These are phyloP conservation scores for Cryptosporidium viatorum DNA, from an alignment of 169 alveolate genomes.

Conservation along the genomic window DNA sequence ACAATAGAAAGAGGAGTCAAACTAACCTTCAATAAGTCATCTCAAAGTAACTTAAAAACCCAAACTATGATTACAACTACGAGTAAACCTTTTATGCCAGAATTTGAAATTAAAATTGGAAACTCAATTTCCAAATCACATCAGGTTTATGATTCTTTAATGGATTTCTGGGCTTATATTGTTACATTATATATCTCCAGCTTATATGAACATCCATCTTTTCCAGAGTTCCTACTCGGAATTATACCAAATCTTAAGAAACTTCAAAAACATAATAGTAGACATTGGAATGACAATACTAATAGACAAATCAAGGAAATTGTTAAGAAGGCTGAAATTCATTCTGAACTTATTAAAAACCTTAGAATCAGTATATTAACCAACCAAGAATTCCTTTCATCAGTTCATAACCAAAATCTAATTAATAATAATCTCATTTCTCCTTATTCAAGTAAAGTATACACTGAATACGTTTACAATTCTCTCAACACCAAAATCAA, in stretches of 20 bases:
- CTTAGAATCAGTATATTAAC: neutral
- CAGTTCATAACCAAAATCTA: neutral
- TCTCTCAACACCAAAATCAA: neutral
- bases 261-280: constrained; percentile 31
- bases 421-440: neutral
- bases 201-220: constrained; percentile 6
- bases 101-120: constrained; percentile 52
- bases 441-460: neutral
- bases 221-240: constrained; percentile 38
- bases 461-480: neutral
- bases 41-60: constrained; percentile 3
- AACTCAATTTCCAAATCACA: constrained; percentile 1
- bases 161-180: constrained; percentile 45
- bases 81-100: constrained; percentile 36
- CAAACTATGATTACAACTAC: constrained; percentile 7
- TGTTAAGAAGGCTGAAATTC: constrained; percentile 5
- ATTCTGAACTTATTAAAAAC: constrained; percentile 17
- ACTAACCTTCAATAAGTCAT: neutral
- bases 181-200: constrained; percentile 12
- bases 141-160: constrained; percentile 54
- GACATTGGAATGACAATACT: constrained; percentile 47
- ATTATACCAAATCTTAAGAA: constrained; percentile 27
- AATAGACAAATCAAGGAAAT: constrained; percentile 4
- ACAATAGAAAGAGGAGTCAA: constrained; percentile 37
- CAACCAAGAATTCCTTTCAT: neutral